Conservation (phyloP, 306 rosid species). For the Ormosia semicastrata region DNA sequence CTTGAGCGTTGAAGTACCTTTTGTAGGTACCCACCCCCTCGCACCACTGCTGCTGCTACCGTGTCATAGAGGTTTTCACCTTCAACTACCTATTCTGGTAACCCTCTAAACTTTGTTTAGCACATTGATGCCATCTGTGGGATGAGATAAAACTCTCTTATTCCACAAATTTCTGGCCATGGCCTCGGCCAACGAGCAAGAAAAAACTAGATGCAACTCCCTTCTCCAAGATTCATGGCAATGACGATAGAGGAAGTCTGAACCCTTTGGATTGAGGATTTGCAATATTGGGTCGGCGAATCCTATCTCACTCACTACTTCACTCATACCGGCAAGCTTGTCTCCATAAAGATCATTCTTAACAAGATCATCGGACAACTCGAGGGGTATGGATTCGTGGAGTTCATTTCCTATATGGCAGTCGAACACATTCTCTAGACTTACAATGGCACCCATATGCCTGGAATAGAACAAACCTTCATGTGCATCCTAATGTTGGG, state of each 20-base stretch:
- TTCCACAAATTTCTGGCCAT: too few relatives aligned
- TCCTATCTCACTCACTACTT: slow-evolving; percentile 68
- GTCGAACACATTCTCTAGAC: slow-evolving; percentile 77
- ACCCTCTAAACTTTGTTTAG: too few relatives aligned
- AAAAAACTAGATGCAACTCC: too few relatives aligned
- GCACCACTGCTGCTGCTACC: too few relatives aligned
- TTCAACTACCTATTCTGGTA: too few relatives aligned
- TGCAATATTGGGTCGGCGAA: slow-evolving; percentile 93
- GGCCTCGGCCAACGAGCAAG: too few relatives aligned
- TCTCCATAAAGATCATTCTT: slow-evolving; percentile 85
- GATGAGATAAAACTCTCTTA: too few relatives aligned
- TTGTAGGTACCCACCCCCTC: too few relatives aligned
- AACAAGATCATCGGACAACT: slow-evolving; percentile 83
- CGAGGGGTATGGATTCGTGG: slow-evolving; percentile 89
- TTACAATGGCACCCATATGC: slow-evolving; percentile 84
- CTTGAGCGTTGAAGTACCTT: too few relatives aligned
- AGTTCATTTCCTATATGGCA: slow-evolving; percentile 79
- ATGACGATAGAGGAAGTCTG: slow-evolving; percentile 52
- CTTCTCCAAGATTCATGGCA: too few relatives aligned
- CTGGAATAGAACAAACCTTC: slow-evolving; percentile 82
- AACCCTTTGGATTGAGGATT: slow-evolving; percentile 92
- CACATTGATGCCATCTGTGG: too few relatives aligned
- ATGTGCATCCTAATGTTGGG: slow-evolving; percentile 68
- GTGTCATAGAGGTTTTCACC: too few relatives aligned
- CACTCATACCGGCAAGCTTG: slow-evolving; percentile 83